Percentiles rank a stretch among this genome's conserved stretches.
These are phyloP conservation scores for Paramyrothecium sp. DNA, from an alignment of 2,329 filamentous ascomycete species.

Conservation along the genomic window DNA sequence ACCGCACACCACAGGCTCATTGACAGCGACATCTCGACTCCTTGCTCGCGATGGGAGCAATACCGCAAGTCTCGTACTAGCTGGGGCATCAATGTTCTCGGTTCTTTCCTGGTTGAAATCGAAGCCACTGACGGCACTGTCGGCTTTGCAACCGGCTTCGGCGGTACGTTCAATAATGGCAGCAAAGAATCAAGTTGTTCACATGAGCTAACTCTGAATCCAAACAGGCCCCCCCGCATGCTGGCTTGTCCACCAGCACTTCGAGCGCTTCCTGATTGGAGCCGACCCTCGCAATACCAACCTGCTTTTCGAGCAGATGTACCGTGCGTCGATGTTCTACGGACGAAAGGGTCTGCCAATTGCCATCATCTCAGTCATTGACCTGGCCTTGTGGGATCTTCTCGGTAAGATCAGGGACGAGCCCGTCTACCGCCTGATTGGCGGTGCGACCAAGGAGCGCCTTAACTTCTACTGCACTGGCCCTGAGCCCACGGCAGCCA, in stretches of 20 bases:
- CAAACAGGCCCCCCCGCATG: slow-evolving; percentile 75
- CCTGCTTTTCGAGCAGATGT: slow-evolving; percentile 94
- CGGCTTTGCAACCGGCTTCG: slow-evolving; percentile 91
- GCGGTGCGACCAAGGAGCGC: slow-evolving; percentile 79
- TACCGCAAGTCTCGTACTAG: slow-evolving; percentile 85
- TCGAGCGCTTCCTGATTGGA: slow-evolving; percentile 86
- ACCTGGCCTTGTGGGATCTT: slow-evolving; percentile 90
- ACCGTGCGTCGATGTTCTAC: slow-evolving; percentile 94
- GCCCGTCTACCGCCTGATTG: slow-evolving; percentile 92
- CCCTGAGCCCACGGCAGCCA: slow-evolving; percentile 76
- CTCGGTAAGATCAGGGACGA: slow-evolving; percentile 88
- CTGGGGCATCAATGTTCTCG: slow-evolving; percentile 94
- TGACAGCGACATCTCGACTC: slow-evolving; percentile 88
- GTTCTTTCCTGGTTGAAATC: slow-evolving; percentile 88
- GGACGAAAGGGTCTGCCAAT: slow-evolving; percentile 88
- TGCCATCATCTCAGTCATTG: slow-evolving; percentile 91
- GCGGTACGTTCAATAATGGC: slow-evolving; percentile 48
- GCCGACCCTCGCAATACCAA: slow-evolving; percentile 90
- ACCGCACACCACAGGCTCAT: slow-evolving; percentile 65
- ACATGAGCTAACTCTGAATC: neutral
- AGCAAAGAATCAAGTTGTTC: neutral
- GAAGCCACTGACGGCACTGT: slow-evolving; percentile 89
- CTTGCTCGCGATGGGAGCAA: slow-evolving; percentile 85
- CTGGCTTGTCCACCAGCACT: slow-evolving; percentile 92
- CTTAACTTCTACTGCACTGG: slow-evolving; percentile 95